Conservation (phyloP, 148 eudicot genomes). For the Arbutus unedo region DNA sequence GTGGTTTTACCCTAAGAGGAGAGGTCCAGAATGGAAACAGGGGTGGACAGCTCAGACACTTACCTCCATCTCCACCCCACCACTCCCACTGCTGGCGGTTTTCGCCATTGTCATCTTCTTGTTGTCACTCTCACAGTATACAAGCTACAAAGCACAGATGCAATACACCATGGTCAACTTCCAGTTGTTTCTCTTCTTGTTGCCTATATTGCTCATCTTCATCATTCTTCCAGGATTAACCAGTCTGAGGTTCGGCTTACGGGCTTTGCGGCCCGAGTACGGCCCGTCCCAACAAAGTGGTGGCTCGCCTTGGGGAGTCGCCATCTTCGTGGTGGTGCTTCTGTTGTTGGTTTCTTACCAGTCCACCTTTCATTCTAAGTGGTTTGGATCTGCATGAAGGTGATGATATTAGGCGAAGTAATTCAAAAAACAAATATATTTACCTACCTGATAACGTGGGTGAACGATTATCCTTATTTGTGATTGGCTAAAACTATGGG, state of each 20-base stretch:
- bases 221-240: constrained; percentile 37
- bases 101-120: constrained; percentile 58
- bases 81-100: constrained; percentile 56
- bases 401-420: constrained; percentile 19
- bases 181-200: constrained; percentile 42
- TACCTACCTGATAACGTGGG: neutral
- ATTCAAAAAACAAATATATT: neutral
- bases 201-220: constrained; percentile 40
- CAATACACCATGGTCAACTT: constrained; percentile 28
- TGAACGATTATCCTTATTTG: neutral
- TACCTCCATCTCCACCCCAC: constrained; percentile 50
- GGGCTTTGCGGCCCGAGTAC: constrained; percentile 9
- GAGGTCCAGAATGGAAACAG: constrained; percentile 48
- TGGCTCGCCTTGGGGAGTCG: constrained; percentile 52
- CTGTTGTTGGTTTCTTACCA: constrained; percentile 44
- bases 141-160: constrained; percentile 43
- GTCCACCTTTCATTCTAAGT: constrained; percentile 46
- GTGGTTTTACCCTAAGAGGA: constrained; percentile 31
- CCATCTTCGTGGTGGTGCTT: constrained; percentile 40
- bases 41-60: constrained; percentile 38
- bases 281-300: constrained; percentile 11
- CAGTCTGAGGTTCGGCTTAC: constrained; percentile 29
- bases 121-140: constrained; percentile 45
- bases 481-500: neutral
- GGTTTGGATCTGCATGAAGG: constrained; percentile 29